These are phyloP conservation scores for Pseudonitzschia multiseries DNA, from an alignment of 108 stramenopile genomes.

Conservation along the genomic window DNA sequence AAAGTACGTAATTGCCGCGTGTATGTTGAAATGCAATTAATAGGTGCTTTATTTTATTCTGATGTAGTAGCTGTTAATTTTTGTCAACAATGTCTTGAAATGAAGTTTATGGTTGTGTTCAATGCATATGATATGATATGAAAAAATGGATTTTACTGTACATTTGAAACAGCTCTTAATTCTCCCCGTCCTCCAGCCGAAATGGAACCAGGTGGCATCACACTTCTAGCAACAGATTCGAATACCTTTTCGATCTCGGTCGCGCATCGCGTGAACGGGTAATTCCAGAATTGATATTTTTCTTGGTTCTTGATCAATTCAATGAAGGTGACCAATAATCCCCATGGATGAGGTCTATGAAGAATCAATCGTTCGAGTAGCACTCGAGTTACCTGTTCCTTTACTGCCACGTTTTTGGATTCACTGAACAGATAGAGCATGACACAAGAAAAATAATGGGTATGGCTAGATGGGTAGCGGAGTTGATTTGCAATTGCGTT, in stretches of 20 bases:
- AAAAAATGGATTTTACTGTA: conserved; percentile 9
- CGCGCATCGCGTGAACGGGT: conserved; percentile 97
- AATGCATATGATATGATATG: conserved; percentile 1
- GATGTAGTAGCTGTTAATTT: conserved; percentile 5
- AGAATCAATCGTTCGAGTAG: conserved; percentile 97
- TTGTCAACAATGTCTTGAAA: not conserved
- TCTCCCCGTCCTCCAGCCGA: conserved; percentile 20
- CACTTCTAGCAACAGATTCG: conserved; percentile 66
- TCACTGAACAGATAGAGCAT: conserved; percentile 97
- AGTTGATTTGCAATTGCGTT: conserved; percentile 99
- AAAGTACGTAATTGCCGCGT: too few species aligned
- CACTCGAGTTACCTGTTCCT: conserved; percentile 98
- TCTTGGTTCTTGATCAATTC: conserved; percentile 99
- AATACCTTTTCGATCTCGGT: conserved; percentile 99
- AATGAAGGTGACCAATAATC: conserved; percentile 94
- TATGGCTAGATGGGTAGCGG: conserved; percentile 99
- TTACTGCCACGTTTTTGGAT: conserved; percentile 87
- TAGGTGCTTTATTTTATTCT: conserved; percentile 5
- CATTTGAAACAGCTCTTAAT: conserved; percentile 14
- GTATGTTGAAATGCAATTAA: too few species aligned
- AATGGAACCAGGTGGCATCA: conserved; percentile 21
- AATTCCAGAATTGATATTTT: conserved; percentile 96
- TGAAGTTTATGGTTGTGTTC: not conserved
- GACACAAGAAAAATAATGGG: conserved; percentile 98
- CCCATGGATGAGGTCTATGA: conserved; percentile 98